Evolutionary conservation across 345 rosid genomes (phyloP).

Genomic region (Diplotaxis tenuifolia): DNA sequence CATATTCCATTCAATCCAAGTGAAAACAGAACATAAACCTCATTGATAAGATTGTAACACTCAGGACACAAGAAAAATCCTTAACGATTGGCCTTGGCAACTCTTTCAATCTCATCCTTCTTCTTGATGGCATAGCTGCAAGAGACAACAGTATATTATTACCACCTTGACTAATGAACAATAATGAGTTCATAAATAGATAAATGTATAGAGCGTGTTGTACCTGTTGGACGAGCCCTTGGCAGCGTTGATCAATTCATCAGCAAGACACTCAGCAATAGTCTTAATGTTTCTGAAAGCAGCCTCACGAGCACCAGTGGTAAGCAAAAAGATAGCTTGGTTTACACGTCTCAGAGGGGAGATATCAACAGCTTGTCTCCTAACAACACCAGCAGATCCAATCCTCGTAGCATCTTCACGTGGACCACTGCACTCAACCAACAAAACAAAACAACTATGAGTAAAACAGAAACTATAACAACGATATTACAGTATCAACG

Average conservation of each 20-base stretch:
- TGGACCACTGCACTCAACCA: conserved; percentile 54
- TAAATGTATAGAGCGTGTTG: neutral
- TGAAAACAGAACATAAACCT: conserved; percentile 9
- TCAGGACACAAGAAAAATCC: neutral
- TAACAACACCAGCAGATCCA: conserved; percentile 87
- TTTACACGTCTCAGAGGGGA: conserved; percentile 76
- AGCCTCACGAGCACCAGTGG: conserved; percentile 83
- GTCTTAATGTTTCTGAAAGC: conserved; percentile 83
- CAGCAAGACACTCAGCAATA: conserved; percentile 88
- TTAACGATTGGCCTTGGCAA: conserved; percentile 87
- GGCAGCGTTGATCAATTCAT: conserved; percentile 85
- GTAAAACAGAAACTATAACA: neutral
- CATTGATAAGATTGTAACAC: conserved; percentile 4
- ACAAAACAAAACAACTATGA: neutral
- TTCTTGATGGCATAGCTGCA: conserved; percentile 78
- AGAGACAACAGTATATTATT: neutral
- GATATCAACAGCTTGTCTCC: conserved; percentile 89
- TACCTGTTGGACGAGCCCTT: conserved; percentile 89
- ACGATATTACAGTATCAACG: neutral
- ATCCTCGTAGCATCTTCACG: conserved; percentile 85
- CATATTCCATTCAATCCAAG: conserved; percentile 17
- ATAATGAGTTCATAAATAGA: neutral
- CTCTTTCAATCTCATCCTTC: conserved; percentile 88
- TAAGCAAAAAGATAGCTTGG: conserved; percentile 68
- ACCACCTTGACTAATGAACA: neutral